phyloP scores from a whole-genome alignment of 352 stramenopile genomes.

The Ophiocytium majus region DNA sequence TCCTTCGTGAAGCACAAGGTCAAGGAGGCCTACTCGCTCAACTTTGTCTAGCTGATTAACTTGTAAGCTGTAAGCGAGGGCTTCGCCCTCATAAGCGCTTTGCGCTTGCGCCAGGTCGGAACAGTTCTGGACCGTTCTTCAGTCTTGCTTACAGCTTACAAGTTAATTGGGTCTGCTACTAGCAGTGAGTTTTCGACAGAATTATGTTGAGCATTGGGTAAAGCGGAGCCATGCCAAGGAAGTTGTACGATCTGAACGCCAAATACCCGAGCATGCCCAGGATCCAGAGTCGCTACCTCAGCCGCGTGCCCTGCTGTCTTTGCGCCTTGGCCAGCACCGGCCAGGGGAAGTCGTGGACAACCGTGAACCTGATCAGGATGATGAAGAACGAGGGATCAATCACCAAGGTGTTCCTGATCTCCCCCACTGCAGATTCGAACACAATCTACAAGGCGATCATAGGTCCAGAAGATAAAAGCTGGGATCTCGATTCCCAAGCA shows the following conservation, averaged over 20 bases:
- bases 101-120: neutral
- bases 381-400: neutral
- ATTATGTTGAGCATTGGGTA: neutral
- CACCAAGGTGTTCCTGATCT: neutral
- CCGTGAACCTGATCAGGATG: slow-evolving; percentile 4
- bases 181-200: neutral
- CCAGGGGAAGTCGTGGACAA: neutral
- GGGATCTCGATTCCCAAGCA: neutral
- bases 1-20: neutral
- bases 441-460: slow-evolving; percentile 1
- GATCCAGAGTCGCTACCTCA: neutral
- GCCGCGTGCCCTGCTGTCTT: neutral
- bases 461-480: neutral
- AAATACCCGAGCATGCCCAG: neutral
- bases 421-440: slow-evolving; percentile 5
- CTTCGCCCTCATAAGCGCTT: neutral
- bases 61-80: neutral
- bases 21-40: neutral
- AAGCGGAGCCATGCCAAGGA: neutral
- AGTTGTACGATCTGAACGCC: neutral
- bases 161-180: neutral
- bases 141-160: no score
- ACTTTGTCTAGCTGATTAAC: neutral
- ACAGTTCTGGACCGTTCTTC: no score
- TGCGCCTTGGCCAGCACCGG: neutral